phyloP scores from a whole-genome alignment of 805 yeast genomes.

The Lipomyces sp. region DNA sequence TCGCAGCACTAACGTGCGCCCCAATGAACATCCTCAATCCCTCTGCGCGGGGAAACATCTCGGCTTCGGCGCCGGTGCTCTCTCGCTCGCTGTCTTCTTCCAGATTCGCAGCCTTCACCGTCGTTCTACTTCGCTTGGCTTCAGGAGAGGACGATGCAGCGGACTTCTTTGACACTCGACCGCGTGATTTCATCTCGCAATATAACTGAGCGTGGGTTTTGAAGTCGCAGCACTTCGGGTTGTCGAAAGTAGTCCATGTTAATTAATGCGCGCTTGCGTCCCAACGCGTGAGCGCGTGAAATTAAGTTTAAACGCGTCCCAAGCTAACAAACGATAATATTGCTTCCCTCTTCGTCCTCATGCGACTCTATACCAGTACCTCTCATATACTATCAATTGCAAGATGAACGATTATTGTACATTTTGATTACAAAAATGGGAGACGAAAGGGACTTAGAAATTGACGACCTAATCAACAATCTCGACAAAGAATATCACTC shows the following conservation, averaged over 20 bases:
- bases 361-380: background rate
- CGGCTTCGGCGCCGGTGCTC: conserved; percentile 4
- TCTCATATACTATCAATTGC: background rate
- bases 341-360: background rate
- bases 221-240: background rate
- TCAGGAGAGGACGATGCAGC: background rate
- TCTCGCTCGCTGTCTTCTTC: conserved; percentile 10
- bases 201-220: background rate
- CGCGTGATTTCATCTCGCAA: background rate
- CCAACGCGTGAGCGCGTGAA: background rate
- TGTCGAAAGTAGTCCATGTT: background rate
- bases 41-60: conserved; percentile 51
- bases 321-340: background rate
- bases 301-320: background rate
- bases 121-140: background rate
- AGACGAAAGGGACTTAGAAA: conserved; percentile 34
- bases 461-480: conserved; percentile 40
- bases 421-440: background rate
- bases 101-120: background rate
- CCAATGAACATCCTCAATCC: conserved; percentile 45
- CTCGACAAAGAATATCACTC: conserved; percentile 30
- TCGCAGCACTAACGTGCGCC: conserved; percentile 33
- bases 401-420: background rate
- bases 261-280: background rate
- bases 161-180: background rate